Evolutionary conservation across 805 yeast genomes (phyloP).

Genomic region (Naumovozyma castellii): DNA sequence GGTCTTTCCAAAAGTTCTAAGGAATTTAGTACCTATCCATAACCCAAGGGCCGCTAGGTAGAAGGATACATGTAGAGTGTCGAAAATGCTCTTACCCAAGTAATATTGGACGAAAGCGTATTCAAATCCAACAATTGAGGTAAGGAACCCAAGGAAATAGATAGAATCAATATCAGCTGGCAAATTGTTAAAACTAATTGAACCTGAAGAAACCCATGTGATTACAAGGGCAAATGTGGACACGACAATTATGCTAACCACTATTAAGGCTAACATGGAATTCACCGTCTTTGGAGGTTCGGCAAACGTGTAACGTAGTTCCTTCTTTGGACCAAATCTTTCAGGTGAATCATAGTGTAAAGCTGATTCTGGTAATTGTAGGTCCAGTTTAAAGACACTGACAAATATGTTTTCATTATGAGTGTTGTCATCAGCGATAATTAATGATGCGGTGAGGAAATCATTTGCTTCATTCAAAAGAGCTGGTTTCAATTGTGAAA

Average conservation of each 20-base stretch:
- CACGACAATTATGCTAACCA: slow-evolving; percentile 36
- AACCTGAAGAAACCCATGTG: slow-evolving; percentile 33
- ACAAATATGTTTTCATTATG: slow-evolving; percentile 11
- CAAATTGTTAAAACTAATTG: slow-evolving; percentile 20
- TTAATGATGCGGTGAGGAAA: slow-evolving; percentile 15
- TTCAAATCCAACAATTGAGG: slow-evolving; percentile 25
- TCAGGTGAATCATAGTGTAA: slow-evolving; percentile 8
- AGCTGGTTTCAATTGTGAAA: slow-evolving; percentile 4
- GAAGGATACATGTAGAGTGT: slow-evolving; percentile 18
- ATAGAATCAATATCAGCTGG: slow-evolving; percentile 20
- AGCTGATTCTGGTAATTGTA: slow-evolving; percentile 2
- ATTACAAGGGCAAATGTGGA: slow-evolving; percentile 37
- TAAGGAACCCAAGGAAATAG: slow-evolving; percentile 17
- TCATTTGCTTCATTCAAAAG: slow-evolving; percentile 15
- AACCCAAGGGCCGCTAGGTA: slow-evolving; percentile 46
- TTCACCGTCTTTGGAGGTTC: slow-evolving; percentile 44
- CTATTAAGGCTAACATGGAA: slow-evolving; percentile 41
- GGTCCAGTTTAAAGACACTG: slow-evolving; percentile 13
- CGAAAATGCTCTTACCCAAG: slow-evolving; percentile 26
- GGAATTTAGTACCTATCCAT: slow-evolving; percentile 56
- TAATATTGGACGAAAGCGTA: slow-evolving; percentile 24
- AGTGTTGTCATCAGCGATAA: slow-evolving; percentile 12
- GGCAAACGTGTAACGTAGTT: slow-evolving; percentile 55
- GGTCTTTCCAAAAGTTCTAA: slow-evolving; percentile 35
- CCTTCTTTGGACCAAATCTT: slow-evolving; percentile 42